Evolutionary conservation across 805 yeast genomes (phyloP), one percentile per base, ranked within the genome.

Genomic region (Pichia gijzeniarum): DNA sequence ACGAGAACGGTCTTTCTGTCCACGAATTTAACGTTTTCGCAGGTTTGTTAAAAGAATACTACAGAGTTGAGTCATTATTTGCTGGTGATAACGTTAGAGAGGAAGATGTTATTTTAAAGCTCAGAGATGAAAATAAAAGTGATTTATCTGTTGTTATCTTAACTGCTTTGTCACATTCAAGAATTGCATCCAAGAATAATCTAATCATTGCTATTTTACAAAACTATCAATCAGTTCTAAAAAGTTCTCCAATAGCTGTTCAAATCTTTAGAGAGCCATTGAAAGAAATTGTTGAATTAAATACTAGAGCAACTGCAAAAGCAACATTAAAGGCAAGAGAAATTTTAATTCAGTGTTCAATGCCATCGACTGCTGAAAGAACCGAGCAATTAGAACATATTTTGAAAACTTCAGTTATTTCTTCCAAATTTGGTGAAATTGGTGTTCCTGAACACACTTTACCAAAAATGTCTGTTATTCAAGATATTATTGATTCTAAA

Each of bases 311-410:
- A 8, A 80, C 96, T 32, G 91, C 96, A 25, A 91, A 90, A 72
- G 97, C 91, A 41, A 87, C 96, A 22, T 73, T 93, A 61, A 89
- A 87, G 67, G 97, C 98, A 1, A 81, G 98, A 63, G 99, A 95
- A 69, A 85, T 95, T 49, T 77, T 93, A 59, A 93, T 93, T 59
- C 96, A 90, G 73, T 93, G 97, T 64, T 88, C 98, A 27, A 74
- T 93, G 69, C 99, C 99, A 33, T 89, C 98, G 3, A 82, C 89
- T 52, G 81, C 86, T 66, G 99, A 93, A 69, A 82, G 98, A 71
- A 83, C 95, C 28, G 97, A 91, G 65, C 99, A 95, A 71, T 77
- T 93, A 61, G 98, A 95, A 71, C 97, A 91, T 65, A 93, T 93
- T 57, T 76, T 93, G 67, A 81, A 88, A 65, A 80, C 95, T 9